Conservation (phyloP, 176 grass and related monocot genomes). For the Dactylis glomerata region DNA sequence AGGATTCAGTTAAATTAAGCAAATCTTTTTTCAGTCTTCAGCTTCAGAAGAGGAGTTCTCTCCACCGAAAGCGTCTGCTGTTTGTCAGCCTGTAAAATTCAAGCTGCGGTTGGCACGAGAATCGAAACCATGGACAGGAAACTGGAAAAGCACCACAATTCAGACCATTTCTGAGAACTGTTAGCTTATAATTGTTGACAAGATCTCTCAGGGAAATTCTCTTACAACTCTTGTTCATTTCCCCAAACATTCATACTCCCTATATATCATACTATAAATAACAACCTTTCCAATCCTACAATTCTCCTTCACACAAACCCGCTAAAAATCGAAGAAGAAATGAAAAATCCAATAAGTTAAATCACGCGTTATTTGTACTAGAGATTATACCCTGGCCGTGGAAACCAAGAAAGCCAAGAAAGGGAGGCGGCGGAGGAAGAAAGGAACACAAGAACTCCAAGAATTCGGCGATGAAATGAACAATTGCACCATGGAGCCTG, state of each 20-base stretch:
- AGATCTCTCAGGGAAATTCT: constrained; percentile 35
- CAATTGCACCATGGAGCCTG: constrained; percentile 12
- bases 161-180: background rate
- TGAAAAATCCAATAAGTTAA: background rate
- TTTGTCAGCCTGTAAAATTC: background rate
- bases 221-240: constrained; percentile 23
- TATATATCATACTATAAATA: constrained; percentile 23
- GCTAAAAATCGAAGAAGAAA: background rate
- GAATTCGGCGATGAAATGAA: background rate
- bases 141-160: background rate
- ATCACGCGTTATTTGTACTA: constrained; percentile 42
- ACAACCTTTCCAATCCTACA: constrained; percentile 29
- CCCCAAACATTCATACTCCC: background rate
- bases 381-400: constrained; percentile 34
- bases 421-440: background rate
- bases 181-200: constrained; percentile 25
- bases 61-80: background rate
- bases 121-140: background rate
- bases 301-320: constrained; percentile 30
- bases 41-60: background rate
- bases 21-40: background rate
- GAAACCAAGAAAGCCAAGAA: constrained; percentile 8
- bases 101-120: background rate
- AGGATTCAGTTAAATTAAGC: constrained; percentile 2
- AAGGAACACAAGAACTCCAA: background rate